phyloP scores from a whole-genome alignment of 805 yeast species.

The Candida sanyiensis region DNA sequence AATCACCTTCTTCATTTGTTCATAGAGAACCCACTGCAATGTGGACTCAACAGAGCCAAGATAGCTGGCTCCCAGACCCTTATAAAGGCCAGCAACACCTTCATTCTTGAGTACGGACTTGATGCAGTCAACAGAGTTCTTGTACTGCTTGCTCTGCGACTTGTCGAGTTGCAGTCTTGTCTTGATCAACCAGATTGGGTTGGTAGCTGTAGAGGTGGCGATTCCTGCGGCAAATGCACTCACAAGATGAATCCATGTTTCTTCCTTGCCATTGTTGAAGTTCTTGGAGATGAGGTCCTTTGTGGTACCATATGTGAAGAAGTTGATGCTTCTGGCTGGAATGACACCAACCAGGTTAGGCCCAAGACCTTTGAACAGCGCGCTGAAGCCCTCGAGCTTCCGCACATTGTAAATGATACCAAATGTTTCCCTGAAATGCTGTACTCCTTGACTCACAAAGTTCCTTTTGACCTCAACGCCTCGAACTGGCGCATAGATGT shows the following conservation, averaged over 20 bases:
- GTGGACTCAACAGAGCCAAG: constrained; percentile 91
- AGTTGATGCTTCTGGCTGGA: constrained; percentile 95
- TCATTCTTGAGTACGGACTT: constrained; percentile 63
- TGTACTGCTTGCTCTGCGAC: constrained; percentile 58
- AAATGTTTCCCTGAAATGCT: constrained; percentile 81
- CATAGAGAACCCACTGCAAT: constrained; percentile 93
- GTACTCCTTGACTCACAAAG: constrained; percentile 39
- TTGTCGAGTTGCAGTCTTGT: constrained; percentile 91
- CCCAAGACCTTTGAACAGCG: constrained; percentile 91
- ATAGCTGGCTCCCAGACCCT: constrained; percentile 92
- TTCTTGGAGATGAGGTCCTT: constrained; percentile 65
- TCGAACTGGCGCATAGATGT: constrained; percentile 36
- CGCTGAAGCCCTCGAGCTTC: constrained; percentile 71
- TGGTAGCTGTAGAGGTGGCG: constrained; percentile 92
- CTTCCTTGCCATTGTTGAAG: constrained; percentile 71
- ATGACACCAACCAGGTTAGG: constrained; percentile 97
- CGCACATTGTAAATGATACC: constrained; percentile 65
- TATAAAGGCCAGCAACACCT: constrained; percentile 75
- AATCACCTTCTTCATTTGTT: constrained; percentile 80
- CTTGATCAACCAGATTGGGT: constrained; percentile 96
- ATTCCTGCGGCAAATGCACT: constrained; percentile 92
- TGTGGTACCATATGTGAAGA: constrained; percentile 93
- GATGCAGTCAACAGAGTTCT: constrained; percentile 81
- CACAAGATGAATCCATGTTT: constrained; percentile 76
- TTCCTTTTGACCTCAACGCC: not conserved